Base-by-base conservation (phyloP, 2,329 filamentous ascomycete species). In the Ophioceras dolichostomum region DNA sequence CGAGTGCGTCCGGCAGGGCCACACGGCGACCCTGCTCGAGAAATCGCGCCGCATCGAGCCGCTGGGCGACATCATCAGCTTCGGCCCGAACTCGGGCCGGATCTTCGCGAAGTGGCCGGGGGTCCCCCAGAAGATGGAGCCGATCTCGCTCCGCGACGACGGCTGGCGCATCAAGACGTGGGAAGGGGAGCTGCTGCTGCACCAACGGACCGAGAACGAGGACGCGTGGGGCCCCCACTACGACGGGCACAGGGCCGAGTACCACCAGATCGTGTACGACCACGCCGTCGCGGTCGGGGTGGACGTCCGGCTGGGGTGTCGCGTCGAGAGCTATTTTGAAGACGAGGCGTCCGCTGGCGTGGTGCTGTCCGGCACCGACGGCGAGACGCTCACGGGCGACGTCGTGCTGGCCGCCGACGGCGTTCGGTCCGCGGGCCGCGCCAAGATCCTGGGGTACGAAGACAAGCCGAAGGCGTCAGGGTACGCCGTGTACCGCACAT, bases 61-160 rank as follows among this genome's bases (percentile, higher is more conserved):
- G 4, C 62, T 79, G 0, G 75, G 74, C 37, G 70, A 78, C 54
- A 76, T 78, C 43, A 78, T 77, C 43, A 71, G 67, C 10, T 76
- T 76, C 43, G 73, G 73, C 2, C 61, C 69, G 33, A 79, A 79
- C 44, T 70, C 63, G 10, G 71, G 72, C 1, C 67, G 73, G 28
- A 77, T 79, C 45, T 75, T 77, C 47, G 50, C 67, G 36, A 66
- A 73, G 3, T 80, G 75, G 74, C 17, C 19, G 29, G 36, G 1
- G 51, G 65, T 52, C 58, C 1, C 51, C 74, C 7, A 70, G 65
- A 43, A 74, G 50, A 57, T 76, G 41, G 60, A 66, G 34, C 56
- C 59, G 1, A 59, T 76, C 20, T 68, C 66, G 44, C 69, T 64
- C 41, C 56, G 58, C 2, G 52, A 67, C 17, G 55, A 61, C 14